Evolutionary conservation across 208 protist genomes (phyloP), one percentile per base, ranked within the genome.

Genomic region (Willaertia magna): DNA sequence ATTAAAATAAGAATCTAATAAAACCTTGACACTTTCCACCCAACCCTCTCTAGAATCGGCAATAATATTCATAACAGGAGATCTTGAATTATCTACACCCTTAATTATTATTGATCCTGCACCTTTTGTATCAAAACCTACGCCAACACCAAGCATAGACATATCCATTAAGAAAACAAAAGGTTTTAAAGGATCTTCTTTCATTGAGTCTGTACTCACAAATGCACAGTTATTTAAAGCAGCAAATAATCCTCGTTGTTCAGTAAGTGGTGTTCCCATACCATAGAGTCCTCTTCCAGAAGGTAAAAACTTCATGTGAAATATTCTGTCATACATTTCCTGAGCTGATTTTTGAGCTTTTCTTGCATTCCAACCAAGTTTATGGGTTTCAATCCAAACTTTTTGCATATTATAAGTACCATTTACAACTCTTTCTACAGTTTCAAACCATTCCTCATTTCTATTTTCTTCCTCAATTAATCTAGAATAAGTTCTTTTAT

Each of bases 171-270:
- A 75, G 67, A 95, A 95, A 9, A 74, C 59, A 76, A 95, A 95
- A 0, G 93, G 93, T 43, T 89, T 91, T 49, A 87, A 81, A 39
- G 86, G 81, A 39, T 88, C 59, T 11, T 52, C 40, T 34, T 78
- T 52, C 16, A 91, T 81, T 18, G 49, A 30, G 7, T 84, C 46
- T 6, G 90, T 92, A n/a, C 20, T 55, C 2, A 93, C 91, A 30
- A 93, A 93, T 34, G 91, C 89, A 61, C 93, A 95, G 84, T 95
- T 95, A 85, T 95, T 95, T 1, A 95, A 82, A 20, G 93, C 92
- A 2, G 93, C 93, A 61, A 88, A 94, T 0, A 95, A 84, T 11
- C 82, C 78, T 34, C 86, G 78, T 39, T 95, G 86, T 74, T 94
- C 91, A 11, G 92, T 95, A 2, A 94, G 51, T 14, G 75, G 48